Evolutionary conservation across 768 basidiomycete genomes (phyloP).

Genomic region (Mrakia gelida): DNA sequence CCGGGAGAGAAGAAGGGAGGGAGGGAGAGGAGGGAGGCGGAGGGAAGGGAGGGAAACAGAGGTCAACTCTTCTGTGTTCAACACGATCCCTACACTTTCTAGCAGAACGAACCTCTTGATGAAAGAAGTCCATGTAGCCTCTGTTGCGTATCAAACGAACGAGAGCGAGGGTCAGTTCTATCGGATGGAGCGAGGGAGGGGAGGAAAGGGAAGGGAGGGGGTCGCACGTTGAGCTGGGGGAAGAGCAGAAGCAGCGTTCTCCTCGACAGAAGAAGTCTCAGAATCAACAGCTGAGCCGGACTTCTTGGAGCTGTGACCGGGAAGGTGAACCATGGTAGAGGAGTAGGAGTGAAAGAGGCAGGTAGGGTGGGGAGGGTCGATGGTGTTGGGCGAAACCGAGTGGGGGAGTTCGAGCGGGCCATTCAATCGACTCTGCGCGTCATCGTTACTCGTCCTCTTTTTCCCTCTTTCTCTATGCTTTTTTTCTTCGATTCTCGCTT

Average conservation of each 20-base stretch:
- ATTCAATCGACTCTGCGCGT: too few relatives aligned
- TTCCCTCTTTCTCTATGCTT: too few relatives aligned
- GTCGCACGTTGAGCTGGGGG: slow-evolving; percentile 25
- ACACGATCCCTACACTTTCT: too few relatives aligned
- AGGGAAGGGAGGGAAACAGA: slow-evolving; percentile 76
- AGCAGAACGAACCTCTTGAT: slow-evolving; percentile 68
- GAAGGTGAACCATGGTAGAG: slow-evolving; percentile 10
- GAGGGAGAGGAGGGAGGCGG: slow-evolving; percentile 69
- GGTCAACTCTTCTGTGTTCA: slow-evolving; percentile 22
- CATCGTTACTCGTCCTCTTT: too few relatives aligned
- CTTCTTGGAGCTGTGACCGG: slow-evolving; percentile 4
- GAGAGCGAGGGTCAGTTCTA: neutral
- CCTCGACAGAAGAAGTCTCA: neutral
- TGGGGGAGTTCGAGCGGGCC: too few relatives aligned
- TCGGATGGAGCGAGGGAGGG: neutral
- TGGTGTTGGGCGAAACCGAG: neutral
- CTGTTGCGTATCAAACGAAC: neutral
- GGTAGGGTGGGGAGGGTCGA: neutral
- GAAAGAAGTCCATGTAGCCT: slow-evolving; percentile 82
- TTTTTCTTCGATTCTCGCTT: too few relatives aligned
- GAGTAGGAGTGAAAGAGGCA: neutral
- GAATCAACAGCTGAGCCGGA: neutral
- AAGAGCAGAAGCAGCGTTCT: neutral
- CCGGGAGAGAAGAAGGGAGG: slow-evolving; percentile 56
- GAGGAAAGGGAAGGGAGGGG: neutral